A percentile compares a stretch with the other conserved stretches of the same genome.
These are phyloP conservation scores for Pythium phragmitis DNA, from an alignment of 352 stramenopile species.

Conservation along the genomic window DNA sequence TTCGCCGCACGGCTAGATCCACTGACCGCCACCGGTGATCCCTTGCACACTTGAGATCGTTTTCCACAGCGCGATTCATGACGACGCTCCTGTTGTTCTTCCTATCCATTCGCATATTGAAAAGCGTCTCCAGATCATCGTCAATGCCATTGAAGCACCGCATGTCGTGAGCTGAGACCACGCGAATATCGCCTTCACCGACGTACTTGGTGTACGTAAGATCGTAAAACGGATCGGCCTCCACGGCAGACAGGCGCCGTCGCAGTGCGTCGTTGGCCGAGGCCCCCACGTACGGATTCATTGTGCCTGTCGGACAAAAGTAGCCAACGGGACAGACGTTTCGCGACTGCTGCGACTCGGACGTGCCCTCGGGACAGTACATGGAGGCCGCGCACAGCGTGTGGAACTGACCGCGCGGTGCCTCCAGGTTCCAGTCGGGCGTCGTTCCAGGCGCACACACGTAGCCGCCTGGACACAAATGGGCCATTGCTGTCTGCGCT, in stretches of 20 bases:
- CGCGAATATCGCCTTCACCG: constrained; percentile 80
- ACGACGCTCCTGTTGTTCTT: constrained; percentile 25
- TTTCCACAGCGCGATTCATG: constrained; percentile 68
- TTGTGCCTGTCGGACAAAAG: constrained; percentile 95
- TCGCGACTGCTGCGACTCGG: constrained; percentile 74
- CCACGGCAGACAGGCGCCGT: constrained; percentile 51
- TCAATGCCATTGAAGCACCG: constrained; percentile 90
- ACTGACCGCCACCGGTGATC: constrained; percentile 95
- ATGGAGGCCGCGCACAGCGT: constrained; percentile 88
- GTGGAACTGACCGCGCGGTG: constrained; percentile 86
- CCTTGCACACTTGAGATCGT: constrained; percentile 82
- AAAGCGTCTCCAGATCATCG: constrained; percentile 66
- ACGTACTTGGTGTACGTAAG: constrained; percentile 89
- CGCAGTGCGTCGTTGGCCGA: constrained; percentile 91
- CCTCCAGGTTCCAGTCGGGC: constrained; percentile 88
- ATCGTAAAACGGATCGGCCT: constrained; percentile 76
- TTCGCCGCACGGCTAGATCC: constrained; percentile 77
- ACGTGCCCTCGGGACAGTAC: constrained; percentile 88
- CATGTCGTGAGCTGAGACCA: constrained; percentile 90
- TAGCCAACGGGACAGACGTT: constrained; percentile 87
- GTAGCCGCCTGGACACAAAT: constrained; percentile 91
- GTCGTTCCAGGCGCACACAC: constrained; percentile 94
- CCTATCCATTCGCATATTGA: constrained; percentile 26
- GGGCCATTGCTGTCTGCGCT: constrained; percentile 62
- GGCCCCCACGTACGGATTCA: constrained; percentile 79